These are phyloP conservation scores for Dictyostelium firmibasis DNA, from an alignment of 78 protist species.

Conservation along the genomic window DNA sequence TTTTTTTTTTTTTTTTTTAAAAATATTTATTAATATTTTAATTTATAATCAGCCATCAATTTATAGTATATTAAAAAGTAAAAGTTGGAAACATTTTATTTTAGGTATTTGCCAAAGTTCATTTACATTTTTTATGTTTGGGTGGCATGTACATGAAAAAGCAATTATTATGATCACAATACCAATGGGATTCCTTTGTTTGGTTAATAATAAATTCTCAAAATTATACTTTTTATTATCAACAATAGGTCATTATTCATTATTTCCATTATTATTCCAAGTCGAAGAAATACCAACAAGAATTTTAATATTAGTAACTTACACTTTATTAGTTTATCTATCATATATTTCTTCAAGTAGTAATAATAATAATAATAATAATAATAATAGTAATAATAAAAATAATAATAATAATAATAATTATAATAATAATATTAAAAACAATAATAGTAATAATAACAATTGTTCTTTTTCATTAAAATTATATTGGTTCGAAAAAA, in stretches of 20 bases:
- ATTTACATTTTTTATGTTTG: constrained; percentile 87
- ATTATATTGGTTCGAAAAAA: not conserved
- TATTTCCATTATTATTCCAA: constrained; percentile 50
- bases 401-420: not conserved
- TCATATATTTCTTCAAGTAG: not conserved
- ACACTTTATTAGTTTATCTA: constrained; percentile 7
- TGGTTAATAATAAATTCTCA: not conserved
- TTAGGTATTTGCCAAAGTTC: constrained; percentile 57
- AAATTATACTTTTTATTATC: constrained; percentile 55
- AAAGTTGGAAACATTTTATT: constrained; percentile 13
- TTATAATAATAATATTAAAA: not conserved
- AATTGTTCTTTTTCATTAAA: not conserved
- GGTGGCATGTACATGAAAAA: constrained; percentile 99
- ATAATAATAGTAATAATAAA: not conserved
- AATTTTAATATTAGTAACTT: not conserved
- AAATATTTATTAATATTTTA: too few relatives aligned
- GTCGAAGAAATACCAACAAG: constrained; percentile 36
- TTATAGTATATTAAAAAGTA: constrained; percentile 14
- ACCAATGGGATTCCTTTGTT: constrained; percentile 62
- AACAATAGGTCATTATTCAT: constrained; percentile 76
- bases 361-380: not conserved
- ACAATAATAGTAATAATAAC: not conserved
- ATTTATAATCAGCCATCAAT: constrained; percentile 47
- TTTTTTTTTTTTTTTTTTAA: not conserved
- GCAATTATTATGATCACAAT: constrained; percentile 88